phyloP scores from a whole-genome alignment of 441 rosid species.

The Erysimum pusillum region DNA sequence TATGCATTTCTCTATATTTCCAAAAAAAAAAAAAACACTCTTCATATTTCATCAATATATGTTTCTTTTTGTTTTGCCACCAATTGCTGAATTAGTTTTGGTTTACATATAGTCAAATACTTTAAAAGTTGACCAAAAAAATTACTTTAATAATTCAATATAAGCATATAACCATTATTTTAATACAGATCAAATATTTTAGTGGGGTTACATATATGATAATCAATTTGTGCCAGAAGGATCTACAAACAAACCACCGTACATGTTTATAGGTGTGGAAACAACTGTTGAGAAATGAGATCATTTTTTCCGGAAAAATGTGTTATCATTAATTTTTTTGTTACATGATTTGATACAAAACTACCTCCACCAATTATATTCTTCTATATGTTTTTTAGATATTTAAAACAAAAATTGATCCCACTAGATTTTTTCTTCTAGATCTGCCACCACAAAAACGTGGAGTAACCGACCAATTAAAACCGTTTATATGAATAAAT shows the following conservation, averaged over 20 bases:
- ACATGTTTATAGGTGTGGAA: background rate
- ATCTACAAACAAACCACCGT: background rate
- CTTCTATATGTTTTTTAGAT: background rate
- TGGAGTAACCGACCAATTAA: conserved; percentile 14
- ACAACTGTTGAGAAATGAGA: background rate
- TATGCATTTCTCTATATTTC: background rate
- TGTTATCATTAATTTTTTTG: background rate
- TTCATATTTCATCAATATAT: background rate
- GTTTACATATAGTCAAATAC: background rate
- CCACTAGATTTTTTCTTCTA: background rate
- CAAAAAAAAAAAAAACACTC: background rate
- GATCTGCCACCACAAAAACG: conserved; percentile 5
- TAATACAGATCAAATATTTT: conserved; percentile 2
- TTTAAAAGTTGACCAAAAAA: background rate
- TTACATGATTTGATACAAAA: background rate
- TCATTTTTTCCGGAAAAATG: background rate
- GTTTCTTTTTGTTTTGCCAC: background rate
- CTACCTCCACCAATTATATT: background rate
- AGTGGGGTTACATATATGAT: background rate
- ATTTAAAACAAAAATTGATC: background rate
- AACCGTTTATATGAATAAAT: background rate
- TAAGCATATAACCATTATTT: conserved; percentile 1
- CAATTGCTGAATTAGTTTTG: background rate
- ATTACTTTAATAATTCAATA: background rate
- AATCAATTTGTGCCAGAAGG: conserved; percentile 2